Percentiles rank a stretch among this genome's conserved stretches.
These are phyloP conservation scores for Botryobasidium botryosum DNA, from an alignment of 768 basidiomycete genomes.

Conservation along the genomic window DNA sequence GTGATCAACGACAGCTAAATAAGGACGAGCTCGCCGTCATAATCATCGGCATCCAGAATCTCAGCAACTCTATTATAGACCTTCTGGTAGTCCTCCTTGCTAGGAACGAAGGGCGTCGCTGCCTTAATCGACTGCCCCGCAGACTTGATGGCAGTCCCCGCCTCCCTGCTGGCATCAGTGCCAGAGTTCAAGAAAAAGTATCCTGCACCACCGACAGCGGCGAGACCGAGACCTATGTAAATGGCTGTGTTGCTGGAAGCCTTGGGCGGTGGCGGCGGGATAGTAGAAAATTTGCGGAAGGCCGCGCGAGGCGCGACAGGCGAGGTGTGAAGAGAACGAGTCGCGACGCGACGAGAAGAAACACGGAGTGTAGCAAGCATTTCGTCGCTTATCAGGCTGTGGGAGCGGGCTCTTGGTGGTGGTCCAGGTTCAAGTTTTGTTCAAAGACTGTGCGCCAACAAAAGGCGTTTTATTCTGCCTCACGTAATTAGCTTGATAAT, in stretches of 20 bases:
- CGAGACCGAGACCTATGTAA: conserved; percentile 44
- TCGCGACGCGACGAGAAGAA: neutral
- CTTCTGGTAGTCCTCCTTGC: conserved; percentile 82
- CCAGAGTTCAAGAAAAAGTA: conserved; percentile 40
- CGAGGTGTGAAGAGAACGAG: too few species aligned
- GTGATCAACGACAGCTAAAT: conserved; percentile 3
- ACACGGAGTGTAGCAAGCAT: conserved; percentile 13
- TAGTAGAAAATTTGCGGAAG: too few species aligned
- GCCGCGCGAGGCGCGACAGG: neutral
- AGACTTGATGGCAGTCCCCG: conserved; percentile 40
- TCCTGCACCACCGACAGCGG: conserved; percentile 41
- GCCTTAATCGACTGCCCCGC: conserved; percentile 45
- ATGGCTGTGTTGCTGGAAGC: conserved; percentile 30
- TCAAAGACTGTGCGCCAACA: too few species aligned
- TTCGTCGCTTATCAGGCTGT: too few species aligned
- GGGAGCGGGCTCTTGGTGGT: too few species aligned
- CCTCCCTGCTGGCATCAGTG: conserved; percentile 32
- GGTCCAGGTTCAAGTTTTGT: too few species aligned
- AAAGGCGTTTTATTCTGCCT: too few species aligned
- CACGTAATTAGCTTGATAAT: too few species aligned
- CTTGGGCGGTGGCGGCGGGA: conserved; percentile 9
- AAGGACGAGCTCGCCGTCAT: conserved; percentile 81
- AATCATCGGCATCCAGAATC: conserved; percentile 51
- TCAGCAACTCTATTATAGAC: conserved; percentile 86
- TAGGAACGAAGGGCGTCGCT: conserved; percentile 51